phyloP scores from a whole-genome alignment of 345 rosid species.

The Hibiscus trionum region DNA sequence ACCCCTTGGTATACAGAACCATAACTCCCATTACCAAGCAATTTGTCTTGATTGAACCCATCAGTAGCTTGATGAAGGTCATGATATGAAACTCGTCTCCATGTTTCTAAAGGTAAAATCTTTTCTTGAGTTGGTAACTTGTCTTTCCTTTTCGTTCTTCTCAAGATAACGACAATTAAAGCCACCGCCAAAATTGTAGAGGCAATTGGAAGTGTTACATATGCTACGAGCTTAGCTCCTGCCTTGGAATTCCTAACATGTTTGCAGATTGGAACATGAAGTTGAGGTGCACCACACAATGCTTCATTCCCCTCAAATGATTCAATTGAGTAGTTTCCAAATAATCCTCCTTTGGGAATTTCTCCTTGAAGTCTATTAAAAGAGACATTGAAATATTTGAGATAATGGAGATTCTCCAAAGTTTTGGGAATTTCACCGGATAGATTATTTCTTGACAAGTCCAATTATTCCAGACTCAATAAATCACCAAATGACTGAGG shows the following conservation, averaged over 20 bases:
- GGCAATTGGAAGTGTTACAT: background rate
- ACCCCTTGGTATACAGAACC: constrained; percentile 15
- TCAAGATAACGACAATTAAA: background rate
- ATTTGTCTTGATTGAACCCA: background rate
- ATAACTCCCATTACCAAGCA: constrained; percentile 11
- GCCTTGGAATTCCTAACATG: background rate
- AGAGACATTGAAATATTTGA: constrained; percentile 11
- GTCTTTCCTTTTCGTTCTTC: background rate
- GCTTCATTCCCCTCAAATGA: constrained; percentile 12
- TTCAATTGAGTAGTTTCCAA: constrained; percentile 11
- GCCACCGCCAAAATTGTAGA: background rate
- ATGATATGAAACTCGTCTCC: constrained; percentile 1
- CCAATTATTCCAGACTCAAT: constrained; percentile 14
- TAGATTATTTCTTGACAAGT: constrained; percentile 17
- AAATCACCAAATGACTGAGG: constrained; percentile 5
- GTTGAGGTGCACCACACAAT: constrained; percentile 6
- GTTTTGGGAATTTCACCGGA: constrained; percentile 18
- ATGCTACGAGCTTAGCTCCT: background rate
- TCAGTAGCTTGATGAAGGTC: background rate
- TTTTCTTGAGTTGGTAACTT: background rate
- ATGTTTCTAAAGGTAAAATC: background rate
- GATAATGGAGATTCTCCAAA: background rate
- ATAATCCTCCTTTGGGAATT: constrained; percentile 13
- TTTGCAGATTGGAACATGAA: constrained; percentile 4
- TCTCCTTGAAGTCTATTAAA: constrained; percentile 17